A percentile compares a stretch with the other conserved stretches of the same genome.
phyloP scores from a whole-genome alignment of 2,329 filamentous ascomycete genomes.

The Pseudocercospora musae region DNA sequence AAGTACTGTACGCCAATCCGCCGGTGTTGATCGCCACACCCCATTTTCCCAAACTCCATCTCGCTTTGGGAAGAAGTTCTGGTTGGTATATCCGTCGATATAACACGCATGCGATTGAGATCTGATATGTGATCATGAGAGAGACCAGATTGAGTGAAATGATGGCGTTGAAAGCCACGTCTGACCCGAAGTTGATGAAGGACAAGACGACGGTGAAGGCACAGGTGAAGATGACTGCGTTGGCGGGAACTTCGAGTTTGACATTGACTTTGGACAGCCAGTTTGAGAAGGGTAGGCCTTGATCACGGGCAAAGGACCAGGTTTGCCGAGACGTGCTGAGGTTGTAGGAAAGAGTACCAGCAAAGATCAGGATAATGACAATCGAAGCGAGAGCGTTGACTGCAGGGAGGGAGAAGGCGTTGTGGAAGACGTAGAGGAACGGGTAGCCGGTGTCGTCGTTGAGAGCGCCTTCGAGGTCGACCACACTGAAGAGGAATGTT shows the following conservation, averaged over 20 bases:
- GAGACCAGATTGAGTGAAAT: constrained; percentile 40
- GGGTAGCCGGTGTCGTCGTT: constrained; percentile 31
- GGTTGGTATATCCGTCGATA: constrained; percentile 39
- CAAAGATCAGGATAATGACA: constrained; percentile 26
- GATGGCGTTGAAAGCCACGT: constrained; percentile 36
- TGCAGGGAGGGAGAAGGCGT: constrained; percentile 31
- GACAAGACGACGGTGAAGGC: constrained; percentile 26
- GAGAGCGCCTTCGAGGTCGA: constrained; percentile 33
- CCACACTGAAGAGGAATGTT: constrained; percentile 33
- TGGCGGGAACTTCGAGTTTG: constrained; percentile 23
- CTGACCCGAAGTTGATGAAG: constrained; percentile 29
- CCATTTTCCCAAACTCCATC: constrained; percentile 40
- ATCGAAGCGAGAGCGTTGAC: constrained; percentile 23
- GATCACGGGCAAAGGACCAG: constrained; percentile 40
- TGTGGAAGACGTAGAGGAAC: constrained; percentile 37
- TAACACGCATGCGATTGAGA: constrained; percentile 42
- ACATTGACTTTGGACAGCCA: constrained; percentile 21
- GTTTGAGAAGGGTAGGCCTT: constrained; percentile 24
- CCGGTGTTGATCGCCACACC: constrained; percentile 39
- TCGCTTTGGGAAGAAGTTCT: constrained; percentile 37
- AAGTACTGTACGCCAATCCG: constrained; percentile 36
- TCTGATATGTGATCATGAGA: constrained; percentile 42
- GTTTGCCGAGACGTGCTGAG: constrained; percentile 31
- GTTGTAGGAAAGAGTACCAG: constrained; percentile 20
- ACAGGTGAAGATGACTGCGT: constrained; percentile 26